Evolutionary conservation across 805 yeast genomes (phyloP).

Genomic region (Starmera dryadoides): DNA sequence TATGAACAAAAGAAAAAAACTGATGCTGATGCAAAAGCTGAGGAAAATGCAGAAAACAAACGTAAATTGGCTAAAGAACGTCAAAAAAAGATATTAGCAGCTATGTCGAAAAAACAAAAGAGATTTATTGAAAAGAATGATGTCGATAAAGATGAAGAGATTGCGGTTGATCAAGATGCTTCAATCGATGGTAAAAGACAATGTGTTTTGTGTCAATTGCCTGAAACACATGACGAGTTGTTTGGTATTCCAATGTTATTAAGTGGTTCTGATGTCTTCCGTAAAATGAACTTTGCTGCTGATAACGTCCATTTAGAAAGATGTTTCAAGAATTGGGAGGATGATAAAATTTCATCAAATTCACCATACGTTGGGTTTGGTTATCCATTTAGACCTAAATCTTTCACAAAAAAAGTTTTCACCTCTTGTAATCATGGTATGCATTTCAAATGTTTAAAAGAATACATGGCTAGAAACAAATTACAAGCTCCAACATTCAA

Average conservation of each 20-base stretch:
- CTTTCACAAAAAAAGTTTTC: constrained; percentile 5
- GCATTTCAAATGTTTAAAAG: constrained; percentile 73
- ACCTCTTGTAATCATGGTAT: constrained; percentile 89
- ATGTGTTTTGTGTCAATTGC: constrained; percentile 57
- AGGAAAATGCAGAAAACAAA: constrained; percentile 47
- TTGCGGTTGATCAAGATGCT: constrained; percentile 1
- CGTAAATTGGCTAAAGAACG: constrained; percentile 55
- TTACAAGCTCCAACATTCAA: constrained; percentile 57
- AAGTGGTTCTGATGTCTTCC: constrained; percentile 25
- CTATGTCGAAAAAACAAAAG: constrained; percentile 66
- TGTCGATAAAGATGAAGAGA: constrained; percentile 29
- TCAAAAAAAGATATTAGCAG: constrained; percentile 52
- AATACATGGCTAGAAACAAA: constrained; percentile 56
- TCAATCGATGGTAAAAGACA: constrained; percentile 25
- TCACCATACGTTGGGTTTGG: constrained; percentile 22
- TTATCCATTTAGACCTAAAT: constrained; percentile 12
- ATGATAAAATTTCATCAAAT: constrained; percentile 12
- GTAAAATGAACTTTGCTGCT: constrained; percentile 14
- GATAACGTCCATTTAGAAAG: constrained; percentile 4
- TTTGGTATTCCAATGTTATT: constrained; percentile 55
- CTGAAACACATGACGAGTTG: constrained; percentile 34
- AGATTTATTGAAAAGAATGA: constrained; percentile 56
- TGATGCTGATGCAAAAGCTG: constrained; percentile 22
- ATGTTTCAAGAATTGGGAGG: constrained; percentile 14
- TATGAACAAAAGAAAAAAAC: constrained; percentile 39